Conservation (phyloP, 352 stramenopile genomes). For the Pythium sp. region DNA sequence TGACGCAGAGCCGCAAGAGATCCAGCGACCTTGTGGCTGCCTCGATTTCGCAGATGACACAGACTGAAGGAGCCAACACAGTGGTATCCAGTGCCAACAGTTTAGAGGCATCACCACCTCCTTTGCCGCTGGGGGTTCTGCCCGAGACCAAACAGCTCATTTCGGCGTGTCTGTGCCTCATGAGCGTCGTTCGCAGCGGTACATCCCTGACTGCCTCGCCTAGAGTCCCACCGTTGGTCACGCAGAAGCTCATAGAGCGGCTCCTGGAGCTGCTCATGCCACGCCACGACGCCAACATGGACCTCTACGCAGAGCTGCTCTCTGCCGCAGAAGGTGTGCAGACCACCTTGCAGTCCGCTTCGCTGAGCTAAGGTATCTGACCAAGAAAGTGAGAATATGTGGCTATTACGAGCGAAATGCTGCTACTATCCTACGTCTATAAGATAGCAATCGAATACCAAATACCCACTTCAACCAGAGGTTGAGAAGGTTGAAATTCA, state of each 20-base stretch:
- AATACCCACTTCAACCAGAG: neutral
- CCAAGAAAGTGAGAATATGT: neutral
- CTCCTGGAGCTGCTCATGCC: conserved; percentile 62
- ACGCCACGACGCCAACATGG: conserved; percentile 51
- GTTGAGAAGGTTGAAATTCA: neutral
- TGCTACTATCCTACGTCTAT: no score
- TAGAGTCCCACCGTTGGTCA: conserved; percentile 41
- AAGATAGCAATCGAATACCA: neutral
- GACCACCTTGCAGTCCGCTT: neutral
- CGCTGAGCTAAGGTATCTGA: neutral
- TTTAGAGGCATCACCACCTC: neutral
- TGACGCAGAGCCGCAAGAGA: conserved; percentile 36
- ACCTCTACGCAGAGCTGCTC: conserved; percentile 59
- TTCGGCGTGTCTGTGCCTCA: conserved; percentile 50
- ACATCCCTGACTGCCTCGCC: conserved; percentile 3
- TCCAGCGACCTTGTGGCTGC: conserved; percentile 12
- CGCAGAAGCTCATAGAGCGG: conserved; percentile 59
- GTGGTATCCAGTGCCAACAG: neutral
- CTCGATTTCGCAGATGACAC: conserved; percentile 15
- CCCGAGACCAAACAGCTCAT: conserved; percentile 52
- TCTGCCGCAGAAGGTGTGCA: conserved; percentile 19
- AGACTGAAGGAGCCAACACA: neutral
- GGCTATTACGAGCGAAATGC: no score
- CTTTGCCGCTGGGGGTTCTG: conserved; percentile 9
- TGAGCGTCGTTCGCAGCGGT: conserved; percentile 41